Evolutionary conservation across 2,329 filamentous ascomycete genomes (phyloP), one percentile per base, ranked within the genome.

Genomic region (Cyphellophora europaea): DNA sequence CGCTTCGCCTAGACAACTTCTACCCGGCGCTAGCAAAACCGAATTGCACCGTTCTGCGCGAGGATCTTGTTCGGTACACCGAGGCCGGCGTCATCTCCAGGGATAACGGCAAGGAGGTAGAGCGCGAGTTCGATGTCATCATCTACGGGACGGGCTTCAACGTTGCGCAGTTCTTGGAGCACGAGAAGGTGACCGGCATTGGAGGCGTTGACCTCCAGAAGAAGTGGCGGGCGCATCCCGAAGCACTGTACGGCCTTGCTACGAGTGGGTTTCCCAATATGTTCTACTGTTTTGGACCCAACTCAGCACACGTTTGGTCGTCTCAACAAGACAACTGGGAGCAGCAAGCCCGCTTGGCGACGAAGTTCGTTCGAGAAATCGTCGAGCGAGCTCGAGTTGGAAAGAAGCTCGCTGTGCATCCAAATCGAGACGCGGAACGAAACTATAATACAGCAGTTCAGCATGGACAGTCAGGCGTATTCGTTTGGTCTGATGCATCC

Each of bases 251-350:
- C 19, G 37, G 33, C 2, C 11, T 40, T 5, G 37, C 37, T 1
- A 33, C 37, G 11, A 32, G 15, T 30, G 13, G 33, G 13, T 40
- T 40, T 13, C 37, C 37, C 3, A 40, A 40, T 17, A 36, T 40
- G 33, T 40, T 40, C 37, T 36, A 32, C n/a, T 40, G 37, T 18
- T 36, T 36, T 27, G 37, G 37, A 11, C 37, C n/a, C n/a, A n/a
- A n/a, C n/a, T n/a, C n/a, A n/a, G n/a, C n/a, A n/a, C n/a, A n/a
- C n/a, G n/a, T n/a, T n/a, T n/a, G n/a, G n/a, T n/a, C n/a, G n/a
- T n/a, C n/a, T n/a, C n/a, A n/a, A n/a, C n/a, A n/a, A n/a, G n/a
- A n/a, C n/a, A n/a, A n/a, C n/a, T n/a, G n/a, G n/a, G n/a, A n/a
- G n/a, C n/a, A n/a, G n/a, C n/a, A n/a, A n/a, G n/a, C n/a, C n/a